Conservation (phyloP, 352 stramenopile genomes). For the Phytophthora sansomeana region DNA sequence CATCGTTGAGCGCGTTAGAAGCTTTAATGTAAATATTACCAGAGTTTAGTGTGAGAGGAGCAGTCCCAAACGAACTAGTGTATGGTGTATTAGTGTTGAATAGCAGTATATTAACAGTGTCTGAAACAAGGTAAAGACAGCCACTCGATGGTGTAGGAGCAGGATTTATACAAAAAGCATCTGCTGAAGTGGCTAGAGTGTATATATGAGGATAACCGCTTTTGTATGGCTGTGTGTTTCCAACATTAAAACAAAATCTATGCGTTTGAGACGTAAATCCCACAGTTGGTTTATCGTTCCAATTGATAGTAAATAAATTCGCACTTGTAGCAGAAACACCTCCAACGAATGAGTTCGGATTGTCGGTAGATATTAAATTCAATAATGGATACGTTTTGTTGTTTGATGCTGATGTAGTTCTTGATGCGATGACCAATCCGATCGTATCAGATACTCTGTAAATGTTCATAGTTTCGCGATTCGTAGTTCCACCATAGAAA, state of each 20-base stretch:
- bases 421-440: constrained; percentile 23
- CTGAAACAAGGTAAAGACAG: constrained; percentile 24
- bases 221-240: constrained; percentile 25
- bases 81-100: constrained; percentile 28
- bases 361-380: constrained; percentile 27
- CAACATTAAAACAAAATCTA: constrained; percentile 34
- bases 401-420: constrained; percentile 16
- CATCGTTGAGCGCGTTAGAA: background rate
- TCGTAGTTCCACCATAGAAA: constrained; percentile 13
- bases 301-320: constrained; percentile 25
- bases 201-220: constrained; percentile 26
- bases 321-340: constrained; percentile 21
- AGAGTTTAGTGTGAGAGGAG: constrained; percentile 13
- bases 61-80: constrained; percentile 14
- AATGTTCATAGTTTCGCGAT: constrained; percentile 23
- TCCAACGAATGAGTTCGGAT: constrained; percentile 17
- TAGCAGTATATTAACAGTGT: constrained; percentile 26
- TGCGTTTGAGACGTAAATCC: constrained; percentile 31
- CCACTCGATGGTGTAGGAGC: constrained; percentile 14
- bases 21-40: constrained; percentile 29
- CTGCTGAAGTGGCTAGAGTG: background rate
- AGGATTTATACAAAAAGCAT: background rate
- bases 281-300: constrained; percentile 22
- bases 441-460: constrained; percentile 22
- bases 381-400: constrained; percentile 16